Evolutionary conservation across 305 asterid species (phyloP).

Genomic region (Fraxinus ornus): DNA sequence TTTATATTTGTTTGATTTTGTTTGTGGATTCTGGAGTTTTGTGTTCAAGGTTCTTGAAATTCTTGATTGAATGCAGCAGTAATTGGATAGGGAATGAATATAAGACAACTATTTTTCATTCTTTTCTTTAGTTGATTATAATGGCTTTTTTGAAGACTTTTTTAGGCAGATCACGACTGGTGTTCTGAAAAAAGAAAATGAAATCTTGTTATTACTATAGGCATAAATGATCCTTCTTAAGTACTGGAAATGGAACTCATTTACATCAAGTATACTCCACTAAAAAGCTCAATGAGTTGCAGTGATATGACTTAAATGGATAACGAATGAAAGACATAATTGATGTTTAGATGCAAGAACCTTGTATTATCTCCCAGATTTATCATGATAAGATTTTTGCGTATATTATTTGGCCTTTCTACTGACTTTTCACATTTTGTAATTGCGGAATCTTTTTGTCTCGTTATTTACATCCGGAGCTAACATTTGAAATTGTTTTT

Average conservation of each 20-base stretch:
- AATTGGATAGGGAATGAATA: conserved; percentile 9
- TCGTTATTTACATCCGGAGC: neutral
- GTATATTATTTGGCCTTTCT: neutral
- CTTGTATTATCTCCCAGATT: neutral
- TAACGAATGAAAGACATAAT: neutral
- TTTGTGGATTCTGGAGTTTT: neutral
- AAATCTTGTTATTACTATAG: neutral
- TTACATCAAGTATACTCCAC: neutral
- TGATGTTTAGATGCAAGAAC: neutral
- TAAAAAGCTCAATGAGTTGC: neutral
- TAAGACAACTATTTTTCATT: neutral
- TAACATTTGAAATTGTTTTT: neutral
- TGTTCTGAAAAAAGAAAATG: neutral
- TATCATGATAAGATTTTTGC: neutral
- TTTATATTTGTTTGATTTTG: neutral
- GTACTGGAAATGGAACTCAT: neutral
- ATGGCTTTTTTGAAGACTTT: neutral
- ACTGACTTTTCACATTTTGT: neutral
- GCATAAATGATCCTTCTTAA: neutral
- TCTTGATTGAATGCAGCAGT: conserved; percentile 6
- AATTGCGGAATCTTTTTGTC: neutral
- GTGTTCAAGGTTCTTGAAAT: neutral
- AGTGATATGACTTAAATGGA: neutral
- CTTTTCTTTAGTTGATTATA: neutral
- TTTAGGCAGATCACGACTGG: neutral